Evolutionary conservation across 140 eudicot genomes (phyloP).

Genomic region (Erigeron philadelphicus): DNA sequence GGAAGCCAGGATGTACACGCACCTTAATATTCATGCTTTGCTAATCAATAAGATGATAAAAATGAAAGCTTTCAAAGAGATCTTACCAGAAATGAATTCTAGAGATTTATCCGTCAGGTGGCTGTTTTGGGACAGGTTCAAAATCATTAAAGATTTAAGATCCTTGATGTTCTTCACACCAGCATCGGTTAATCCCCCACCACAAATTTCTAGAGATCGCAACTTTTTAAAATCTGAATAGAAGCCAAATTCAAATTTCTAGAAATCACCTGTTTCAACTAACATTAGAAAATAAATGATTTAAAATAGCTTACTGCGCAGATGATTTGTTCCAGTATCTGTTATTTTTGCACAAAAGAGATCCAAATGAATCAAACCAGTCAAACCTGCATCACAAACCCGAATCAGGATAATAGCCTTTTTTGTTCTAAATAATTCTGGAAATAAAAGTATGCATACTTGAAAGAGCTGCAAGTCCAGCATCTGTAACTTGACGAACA

Average conservation of each 20-base stretch:
- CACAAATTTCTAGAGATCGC: constrained; percentile 81
- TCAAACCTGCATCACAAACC: constrained; percentile 54
- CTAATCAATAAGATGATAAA: no score
- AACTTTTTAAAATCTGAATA: constrained; percentile 61
- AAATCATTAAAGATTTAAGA: constrained; percentile 60
- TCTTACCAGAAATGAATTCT: constrained; percentile 78
- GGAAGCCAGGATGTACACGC: no score
- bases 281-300: not conserved
- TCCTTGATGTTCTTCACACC: constrained; percentile 96
- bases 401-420: not conserved
- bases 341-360: constrained; percentile 94
- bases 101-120: constrained; percentile 73
- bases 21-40: no score
- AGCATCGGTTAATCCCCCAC: constrained; percentile 84
- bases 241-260: constrained; percentile 2
- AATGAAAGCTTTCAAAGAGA: not conserved
- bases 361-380: constrained; percentile 85
- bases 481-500: constrained; percentile 87
- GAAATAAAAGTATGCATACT: constrained; percentile 37
- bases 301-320: constrained; percentile 48
- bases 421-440: not conserved
- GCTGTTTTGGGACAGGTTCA: constrained; percentile 84
- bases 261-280: not conserved
- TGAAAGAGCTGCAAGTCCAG: constrained; percentile 85
- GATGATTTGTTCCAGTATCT: constrained; percentile 65